A percentile compares a stretch with the other conserved stretches of the same genome.
phyloP scores from a whole-genome alignment of 768 basidiomycete species.

The Rubroboletus pulcherrimus region DNA sequence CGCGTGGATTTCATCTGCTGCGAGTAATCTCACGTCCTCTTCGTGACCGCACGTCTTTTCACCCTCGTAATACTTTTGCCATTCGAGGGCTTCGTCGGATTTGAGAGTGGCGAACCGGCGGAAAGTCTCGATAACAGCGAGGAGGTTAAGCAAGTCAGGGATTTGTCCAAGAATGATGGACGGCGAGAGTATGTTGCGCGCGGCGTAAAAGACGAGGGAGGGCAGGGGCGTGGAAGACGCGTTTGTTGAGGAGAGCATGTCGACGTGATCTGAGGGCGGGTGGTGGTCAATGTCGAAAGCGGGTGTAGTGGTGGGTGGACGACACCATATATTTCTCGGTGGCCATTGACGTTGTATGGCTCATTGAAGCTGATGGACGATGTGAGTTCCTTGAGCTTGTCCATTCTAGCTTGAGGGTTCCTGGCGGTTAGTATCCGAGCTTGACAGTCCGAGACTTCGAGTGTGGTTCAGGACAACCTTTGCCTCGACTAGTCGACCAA shows the following conservation, averaged over 20 bases:
- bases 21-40: slow-evolving; percentile 18
- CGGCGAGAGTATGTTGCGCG: slow-evolving; percentile 28
- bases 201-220: slow-evolving; percentile 23
- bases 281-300: not conserved
- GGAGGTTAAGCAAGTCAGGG: slow-evolving; percentile 27
- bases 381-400: slow-evolving; percentile 10
- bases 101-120: slow-evolving; percentile 17
- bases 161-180: slow-evolving; percentile 30
- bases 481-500: not conserved
- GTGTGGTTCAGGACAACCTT: not conserved
- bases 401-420: not conserved
- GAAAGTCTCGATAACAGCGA: slow-evolving; percentile 21
- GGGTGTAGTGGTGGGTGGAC: not conserved
- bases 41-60: not conserved
- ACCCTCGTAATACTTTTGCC: slow-evolving; percentile 24
- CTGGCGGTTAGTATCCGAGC: not conserved
- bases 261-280: slow-evolving; percentile 8
- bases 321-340: slow-evolving; percentile 17
- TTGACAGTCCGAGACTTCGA: not conserved
- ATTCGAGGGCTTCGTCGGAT: slow-evolving; percentile 20
- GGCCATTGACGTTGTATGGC: slow-evolving; percentile 8
- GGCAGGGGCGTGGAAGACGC: slow-evolving; percentile 6
- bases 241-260: not conserved
- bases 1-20: slow-evolving; percentile 11
- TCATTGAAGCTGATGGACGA: slow-evolving; percentile 18